Evolutionary conservation across 129 eudicot genomes (phyloP).

Genomic region (Tanacetum coccineum): DNA sequence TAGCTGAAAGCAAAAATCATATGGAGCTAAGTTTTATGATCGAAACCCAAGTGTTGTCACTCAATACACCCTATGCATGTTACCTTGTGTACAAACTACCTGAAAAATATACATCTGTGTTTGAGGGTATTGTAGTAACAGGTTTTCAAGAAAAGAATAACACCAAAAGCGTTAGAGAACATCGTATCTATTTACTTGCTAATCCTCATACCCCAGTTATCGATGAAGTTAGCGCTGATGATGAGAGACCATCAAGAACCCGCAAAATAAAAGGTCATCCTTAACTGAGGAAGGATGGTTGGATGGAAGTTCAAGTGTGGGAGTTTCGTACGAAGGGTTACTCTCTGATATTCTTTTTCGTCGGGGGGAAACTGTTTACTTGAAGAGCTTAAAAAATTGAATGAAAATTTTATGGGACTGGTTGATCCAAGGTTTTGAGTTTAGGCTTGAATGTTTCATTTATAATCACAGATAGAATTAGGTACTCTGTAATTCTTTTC

Average conservation of each 20-base stretch:
- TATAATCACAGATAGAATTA: background rate
- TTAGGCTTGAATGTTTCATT: conserved; percentile 8
- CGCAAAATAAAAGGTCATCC: conserved; percentile 25
- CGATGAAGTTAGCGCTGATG: background rate
- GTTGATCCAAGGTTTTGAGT: conserved; percentile 13
- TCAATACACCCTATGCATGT: no score
- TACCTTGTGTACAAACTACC: conserved; percentile 27
- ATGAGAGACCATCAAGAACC: background rate
- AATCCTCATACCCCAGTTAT: no score
- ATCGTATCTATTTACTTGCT: no score
- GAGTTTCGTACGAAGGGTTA: background rate
- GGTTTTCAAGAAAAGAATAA: no score
- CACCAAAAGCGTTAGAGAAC: no score
- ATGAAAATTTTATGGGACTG: conserved; percentile 14
- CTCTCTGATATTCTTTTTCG: background rate
- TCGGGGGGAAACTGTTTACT: background rate
- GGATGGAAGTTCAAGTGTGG: conserved; percentile 22
- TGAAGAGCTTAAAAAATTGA: conserved; percentile 13
- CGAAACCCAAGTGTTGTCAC: no score
- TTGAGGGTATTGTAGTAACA: background rate
- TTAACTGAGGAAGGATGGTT: conserved; percentile 22
- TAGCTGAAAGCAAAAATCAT: no score
- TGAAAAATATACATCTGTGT: background rate
- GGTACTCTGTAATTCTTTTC: background rate
- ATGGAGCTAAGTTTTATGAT: no score